Evolutionary conservation across 2,329 filamentous ascomycete genomes (phyloP).

Genomic region (Epichloe glyceriae): DNA sequence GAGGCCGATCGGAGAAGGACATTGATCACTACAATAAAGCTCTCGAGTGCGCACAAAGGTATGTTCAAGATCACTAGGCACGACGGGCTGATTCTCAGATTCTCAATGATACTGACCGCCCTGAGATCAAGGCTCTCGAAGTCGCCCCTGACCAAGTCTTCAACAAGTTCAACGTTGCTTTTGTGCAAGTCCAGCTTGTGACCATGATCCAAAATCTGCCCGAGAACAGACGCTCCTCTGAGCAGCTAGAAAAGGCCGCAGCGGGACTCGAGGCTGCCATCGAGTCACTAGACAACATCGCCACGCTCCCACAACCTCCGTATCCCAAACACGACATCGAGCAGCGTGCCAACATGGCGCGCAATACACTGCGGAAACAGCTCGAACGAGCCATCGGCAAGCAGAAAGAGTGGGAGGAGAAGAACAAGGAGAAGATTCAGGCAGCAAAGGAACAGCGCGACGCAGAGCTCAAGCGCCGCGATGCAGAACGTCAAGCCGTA

Average conservation of each 20-base stretch:
- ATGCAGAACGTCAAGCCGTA: constrained; percentile 58
- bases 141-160: constrained; percentile 74
- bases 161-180: constrained; percentile 95
- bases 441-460: constrained; percentile 71
- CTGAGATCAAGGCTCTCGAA: constrained; percentile 47
- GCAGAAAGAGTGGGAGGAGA: constrained; percentile 84
- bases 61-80: constrained; percentile 10
- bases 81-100: too few relatives aligned
- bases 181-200: constrained; percentile 90
- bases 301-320: constrained; percentile 53
- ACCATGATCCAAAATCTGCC: constrained; percentile 62
- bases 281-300: constrained; percentile 52
- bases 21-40: constrained; percentile 44
- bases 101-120: background rate
- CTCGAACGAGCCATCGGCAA: constrained; percentile 72
- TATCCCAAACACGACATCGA: constrained; percentile 87
- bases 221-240: constrained; percentile 64
- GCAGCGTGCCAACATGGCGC: constrained; percentile 92
- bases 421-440: constrained; percentile 77
- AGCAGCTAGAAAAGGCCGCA: constrained; percentile 69
- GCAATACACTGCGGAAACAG: constrained; percentile 87
- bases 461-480: constrained; percentile 62
- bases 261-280: constrained; percentile 79
- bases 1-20: constrained; percentile 52
- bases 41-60: constrained; percentile 50